These are phyloP conservation scores for Oidium heveae DNA, from an alignment of 2,329 filamentous ascomycete genomes.

Conservation along the genomic window DNA sequence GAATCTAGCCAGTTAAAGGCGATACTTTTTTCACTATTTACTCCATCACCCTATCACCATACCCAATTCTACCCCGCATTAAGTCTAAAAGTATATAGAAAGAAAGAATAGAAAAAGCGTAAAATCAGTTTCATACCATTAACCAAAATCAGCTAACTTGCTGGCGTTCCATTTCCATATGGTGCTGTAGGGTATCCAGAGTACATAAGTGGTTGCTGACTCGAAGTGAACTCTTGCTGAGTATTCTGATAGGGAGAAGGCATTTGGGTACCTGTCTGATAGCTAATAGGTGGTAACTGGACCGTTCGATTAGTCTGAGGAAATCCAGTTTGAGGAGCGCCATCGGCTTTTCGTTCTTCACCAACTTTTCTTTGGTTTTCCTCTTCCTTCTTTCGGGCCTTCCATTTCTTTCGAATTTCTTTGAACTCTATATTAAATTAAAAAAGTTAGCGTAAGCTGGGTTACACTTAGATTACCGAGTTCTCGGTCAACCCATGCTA, in stretches of 20 bases:
- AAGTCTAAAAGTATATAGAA: too few species aligned
- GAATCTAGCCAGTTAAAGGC: too few species aligned
- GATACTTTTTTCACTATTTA: too few species aligned
- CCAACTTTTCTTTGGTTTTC: slow-evolving; percentile 72
- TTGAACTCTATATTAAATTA: slow-evolving; percentile 55
- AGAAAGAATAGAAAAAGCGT: too few species aligned
- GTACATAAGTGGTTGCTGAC: slow-evolving; percentile 16
- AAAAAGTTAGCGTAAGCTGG: slow-evolving; percentile 8
- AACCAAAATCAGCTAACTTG: too few species aligned
- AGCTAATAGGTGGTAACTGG: slow-evolving; percentile 53
- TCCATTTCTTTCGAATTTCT: slow-evolving; percentile 97
- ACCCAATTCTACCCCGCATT: too few species aligned
- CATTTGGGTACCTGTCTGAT: slow-evolving; percentile 31
- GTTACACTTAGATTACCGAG: slow-evolving; percentile 12
- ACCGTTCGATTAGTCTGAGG: slow-evolving; percentile 28
- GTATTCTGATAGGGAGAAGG: slow-evolving; percentile 37
- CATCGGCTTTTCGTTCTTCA: slow-evolving; percentile 51
- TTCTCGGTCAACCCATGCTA: slow-evolving; percentile 18
- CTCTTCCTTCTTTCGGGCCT: slow-evolving; percentile 97
- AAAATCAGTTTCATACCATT: too few species aligned
- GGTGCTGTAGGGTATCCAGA: slow-evolving; percentile 31
- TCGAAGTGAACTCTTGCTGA: slow-evolving; percentile 26
- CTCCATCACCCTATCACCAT: too few species aligned
- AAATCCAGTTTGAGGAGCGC: slow-evolving; percentile 22
- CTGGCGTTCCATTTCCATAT: too few species aligned